Conservation (phyloP, 345 rosid genomes). For the Citrus glauca region DNA sequence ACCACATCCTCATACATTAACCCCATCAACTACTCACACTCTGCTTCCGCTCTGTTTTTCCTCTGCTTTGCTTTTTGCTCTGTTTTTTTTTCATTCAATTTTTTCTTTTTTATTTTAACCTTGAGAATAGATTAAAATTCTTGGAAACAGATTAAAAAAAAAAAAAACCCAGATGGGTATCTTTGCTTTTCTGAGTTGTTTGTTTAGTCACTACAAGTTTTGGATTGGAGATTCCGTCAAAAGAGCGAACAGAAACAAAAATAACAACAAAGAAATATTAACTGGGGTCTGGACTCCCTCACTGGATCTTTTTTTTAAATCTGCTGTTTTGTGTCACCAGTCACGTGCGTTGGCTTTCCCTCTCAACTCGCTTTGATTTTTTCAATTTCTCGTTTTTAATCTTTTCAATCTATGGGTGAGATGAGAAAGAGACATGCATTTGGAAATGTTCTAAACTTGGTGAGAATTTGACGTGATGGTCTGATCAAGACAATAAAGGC, state of each 20-base stretch:
- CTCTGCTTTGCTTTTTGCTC: neutral
- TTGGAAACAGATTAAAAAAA: neutral
- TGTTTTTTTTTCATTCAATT: neutral
- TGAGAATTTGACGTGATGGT: neutral
- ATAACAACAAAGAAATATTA: neutral
- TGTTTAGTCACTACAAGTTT: neutral
- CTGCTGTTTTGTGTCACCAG: neutral
- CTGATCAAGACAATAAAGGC: neutral
- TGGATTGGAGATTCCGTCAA: constrained; percentile 14
- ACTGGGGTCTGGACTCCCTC: neutral
- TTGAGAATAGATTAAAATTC: neutral
- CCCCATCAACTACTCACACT: constrained; percentile 33
- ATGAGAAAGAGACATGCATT: neutral
- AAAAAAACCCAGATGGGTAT: neutral
- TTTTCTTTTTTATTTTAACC: neutral
- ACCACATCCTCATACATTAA: constrained; percentile 51
- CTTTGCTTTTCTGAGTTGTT: neutral
- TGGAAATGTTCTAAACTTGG: neutral
- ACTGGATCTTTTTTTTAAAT: too few species aligned
- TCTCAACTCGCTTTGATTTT: neutral
- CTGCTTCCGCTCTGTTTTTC: neutral
- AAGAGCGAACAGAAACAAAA: constrained; percentile 2
- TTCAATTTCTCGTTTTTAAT: neutral
- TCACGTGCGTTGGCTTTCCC: neutral
- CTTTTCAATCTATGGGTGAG: neutral